Evolutionary conservation across 2,329 filamentous ascomycete genomes (phyloP), one percentile per base, ranked within the genome.

Genomic region (Chaetothyriales sp.): DNA sequence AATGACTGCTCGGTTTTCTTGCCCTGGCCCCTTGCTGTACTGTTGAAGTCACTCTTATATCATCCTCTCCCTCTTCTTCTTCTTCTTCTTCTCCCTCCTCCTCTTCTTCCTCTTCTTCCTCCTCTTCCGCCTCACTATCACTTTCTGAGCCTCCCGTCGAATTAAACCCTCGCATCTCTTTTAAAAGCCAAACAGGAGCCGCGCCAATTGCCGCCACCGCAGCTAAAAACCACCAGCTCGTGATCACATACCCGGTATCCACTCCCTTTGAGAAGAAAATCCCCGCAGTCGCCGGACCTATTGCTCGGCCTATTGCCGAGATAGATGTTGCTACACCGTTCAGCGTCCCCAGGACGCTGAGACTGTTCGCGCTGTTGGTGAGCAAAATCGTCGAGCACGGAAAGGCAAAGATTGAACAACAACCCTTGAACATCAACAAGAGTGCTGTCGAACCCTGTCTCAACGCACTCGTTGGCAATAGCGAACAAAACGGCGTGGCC

Each of bases 311-410:
- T 4, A 95, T 67, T 0, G 86, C 89, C 57, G 82, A 84, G 33
- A 89, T 80, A 51, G 83, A 85, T 0, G 89, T 95, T 0, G 88
- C 89, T 55, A 95, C 81, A 2, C 90, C 92, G 63, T 97, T 97
- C 51, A 97, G 70, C 0, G 89, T 95, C 1, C 89, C 89, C 4
- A 97, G 76, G 8, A 94, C 78, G 44, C 77, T 73, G 15, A 95
- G 71, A 51, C 83, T 89, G 1, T 75, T 69, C 4, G 88, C 88
- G 8, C 83, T 87, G 68, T 95, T 95, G 25, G 89, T 95, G 40
- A 97, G 77, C 47, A 97, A 74, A 60, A 97, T 95, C 5, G 87
- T 94, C 22, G 79, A 83, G 62, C 86, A 92, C 0, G 92, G 90
- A 65, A 95, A 95, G 0, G 85, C 85, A 62, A 95, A 83, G 57